Conservation (phyloP, 148 eudicot species). For the Rhododendron vialii region DNA sequence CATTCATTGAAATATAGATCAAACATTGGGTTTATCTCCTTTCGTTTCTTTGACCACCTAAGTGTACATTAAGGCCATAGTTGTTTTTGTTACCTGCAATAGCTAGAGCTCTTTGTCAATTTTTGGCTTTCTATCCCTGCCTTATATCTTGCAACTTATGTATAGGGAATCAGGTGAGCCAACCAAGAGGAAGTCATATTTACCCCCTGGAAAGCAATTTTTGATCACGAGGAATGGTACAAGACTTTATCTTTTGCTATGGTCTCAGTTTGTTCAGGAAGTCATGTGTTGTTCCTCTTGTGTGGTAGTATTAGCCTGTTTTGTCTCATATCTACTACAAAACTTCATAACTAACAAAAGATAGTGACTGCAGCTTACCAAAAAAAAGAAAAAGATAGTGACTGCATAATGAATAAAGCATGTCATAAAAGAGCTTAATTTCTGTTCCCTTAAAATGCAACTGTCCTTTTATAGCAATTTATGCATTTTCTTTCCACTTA, state of each 20-base stretch:
- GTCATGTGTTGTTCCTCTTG: not conserved
- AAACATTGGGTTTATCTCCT: not conserved
- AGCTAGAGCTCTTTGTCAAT: slow-evolving; percentile 3
- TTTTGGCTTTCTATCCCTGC: not conserved
- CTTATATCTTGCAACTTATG: slow-evolving; percentile 14
- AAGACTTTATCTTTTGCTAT: not conserved
- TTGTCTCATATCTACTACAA: not conserved
- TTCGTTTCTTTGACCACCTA: not conserved
- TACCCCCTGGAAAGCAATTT: slow-evolving; percentile 83
- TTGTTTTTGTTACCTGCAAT: not conserved
- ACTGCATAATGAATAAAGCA: not conserved
- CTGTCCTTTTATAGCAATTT: not conserved
- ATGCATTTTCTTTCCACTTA: not conserved
- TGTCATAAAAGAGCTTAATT: not conserved
- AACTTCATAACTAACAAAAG: not conserved
- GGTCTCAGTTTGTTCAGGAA: not conserved
- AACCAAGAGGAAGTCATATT: slow-evolving; percentile 80
- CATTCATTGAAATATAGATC: not conserved
- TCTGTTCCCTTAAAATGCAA: not conserved
- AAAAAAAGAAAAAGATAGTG: not conserved
- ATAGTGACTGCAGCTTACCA: not conserved
- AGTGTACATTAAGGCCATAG: not conserved
- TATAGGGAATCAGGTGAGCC: slow-evolving; percentile 98
- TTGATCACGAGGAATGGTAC: slow-evolving; percentile 93
- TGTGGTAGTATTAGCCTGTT: not conserved